Evolutionary conservation across 768 basidiomycete species (phyloP).

Genomic region (Mycena crocata): DNA sequence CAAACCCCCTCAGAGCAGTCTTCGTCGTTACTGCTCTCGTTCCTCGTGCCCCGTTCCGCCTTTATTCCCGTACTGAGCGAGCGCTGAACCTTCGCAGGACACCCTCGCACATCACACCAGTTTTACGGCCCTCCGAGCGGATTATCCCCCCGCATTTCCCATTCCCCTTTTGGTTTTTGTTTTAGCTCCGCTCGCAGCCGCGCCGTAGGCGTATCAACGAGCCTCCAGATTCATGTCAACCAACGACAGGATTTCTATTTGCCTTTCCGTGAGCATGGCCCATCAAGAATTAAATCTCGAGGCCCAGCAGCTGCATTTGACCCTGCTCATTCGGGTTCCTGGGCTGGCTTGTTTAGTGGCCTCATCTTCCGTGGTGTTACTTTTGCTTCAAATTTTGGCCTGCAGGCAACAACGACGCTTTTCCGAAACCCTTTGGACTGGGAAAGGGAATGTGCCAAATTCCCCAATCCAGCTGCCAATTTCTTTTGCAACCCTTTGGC

Average conservation of each 20-base stretch:
- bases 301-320: not conserved
- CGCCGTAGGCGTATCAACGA: no score
- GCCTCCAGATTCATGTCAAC: not conserved
- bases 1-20: no score
- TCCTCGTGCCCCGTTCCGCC: no score
- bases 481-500: constrained; percentile 15
- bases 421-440: not conserved
- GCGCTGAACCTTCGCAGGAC: no score
- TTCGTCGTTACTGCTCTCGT: no score
- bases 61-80: no score
- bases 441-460: not conserved
- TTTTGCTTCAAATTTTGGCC: not conserved
- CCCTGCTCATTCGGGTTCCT: not conserved
- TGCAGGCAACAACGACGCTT: not conserved
- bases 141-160: no score
- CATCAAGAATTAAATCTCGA: not conserved
- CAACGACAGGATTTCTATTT: not conserved
- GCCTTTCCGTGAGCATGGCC: constrained; percentile 15
- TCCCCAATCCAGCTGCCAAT: not conserved
- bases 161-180: no score
- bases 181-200: no score
- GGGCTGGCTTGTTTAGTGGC: constrained; percentile 6
- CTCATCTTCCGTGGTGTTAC: constrained; percentile 1
- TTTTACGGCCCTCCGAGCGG: no score
- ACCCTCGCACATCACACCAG: no score